Conservation (phyloP, 1,284 basidiomycete genomes). For the Amylostereum areolatum region DNA sequence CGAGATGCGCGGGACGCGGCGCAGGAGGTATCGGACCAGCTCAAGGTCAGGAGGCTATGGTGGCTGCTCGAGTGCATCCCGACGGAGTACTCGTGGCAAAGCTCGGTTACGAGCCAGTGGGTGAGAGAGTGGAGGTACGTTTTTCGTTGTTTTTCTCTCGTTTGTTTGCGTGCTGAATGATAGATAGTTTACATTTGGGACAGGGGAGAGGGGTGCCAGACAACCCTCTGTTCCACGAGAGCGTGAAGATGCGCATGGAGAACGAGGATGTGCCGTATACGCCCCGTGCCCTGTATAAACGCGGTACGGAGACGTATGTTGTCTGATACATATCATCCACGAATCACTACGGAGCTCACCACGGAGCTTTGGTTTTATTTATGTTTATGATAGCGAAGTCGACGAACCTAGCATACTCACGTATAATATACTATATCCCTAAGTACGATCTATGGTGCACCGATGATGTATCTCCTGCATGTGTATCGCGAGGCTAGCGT, state of each 20-base stretch:
- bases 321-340: no score
- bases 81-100: conserved; percentile 34
- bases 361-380: not conserved
- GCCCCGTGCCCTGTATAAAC: conserved; percentile 2
- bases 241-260: conserved; percentile 3
- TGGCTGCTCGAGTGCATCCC: conserved; percentile 46
- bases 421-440: not conserved
- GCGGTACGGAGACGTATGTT: conserved; percentile 7
- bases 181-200: conserved; percentile 3
- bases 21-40: conserved; percentile 32
- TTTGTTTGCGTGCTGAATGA: not conserved
- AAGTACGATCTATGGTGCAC: not conserved
- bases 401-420: no score
- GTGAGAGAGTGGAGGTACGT: not conserved
- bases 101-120: not conserved
- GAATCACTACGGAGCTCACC: no score
- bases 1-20: conserved; percentile 28
- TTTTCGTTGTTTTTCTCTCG: not conserved
- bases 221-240: conserved; percentile 7
- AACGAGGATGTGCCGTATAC: not conserved
- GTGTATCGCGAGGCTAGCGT: no score
- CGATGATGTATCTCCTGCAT: not conserved
- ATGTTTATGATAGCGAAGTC: no score
- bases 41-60: conserved; percentile 33
- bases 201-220: conserved; percentile 3